Evolutionary conservation across 202 grass and related monocot genomes (phyloP).

Genomic region (Schoenoplectus tabernaemontani): DNA sequence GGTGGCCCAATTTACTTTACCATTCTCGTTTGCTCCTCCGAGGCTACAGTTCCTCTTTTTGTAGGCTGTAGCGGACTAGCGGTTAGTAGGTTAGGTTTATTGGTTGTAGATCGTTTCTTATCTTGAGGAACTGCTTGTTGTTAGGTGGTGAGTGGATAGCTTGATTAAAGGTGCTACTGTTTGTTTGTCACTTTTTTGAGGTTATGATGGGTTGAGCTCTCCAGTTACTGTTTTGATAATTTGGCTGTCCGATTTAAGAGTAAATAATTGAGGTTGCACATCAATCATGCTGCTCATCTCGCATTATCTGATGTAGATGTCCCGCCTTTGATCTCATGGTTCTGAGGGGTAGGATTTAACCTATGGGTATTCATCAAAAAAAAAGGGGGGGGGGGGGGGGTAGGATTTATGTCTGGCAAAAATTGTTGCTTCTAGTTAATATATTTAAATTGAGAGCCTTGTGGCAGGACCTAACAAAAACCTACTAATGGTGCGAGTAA

Average conservation of each 20-base stretch:
- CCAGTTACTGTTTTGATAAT: background rate
- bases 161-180: background rate
- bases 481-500: too few species aligned
- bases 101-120: background rate
- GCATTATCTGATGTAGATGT: background rate
- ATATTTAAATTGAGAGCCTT: background rate
- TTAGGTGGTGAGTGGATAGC: background rate
- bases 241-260: background rate
- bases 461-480: too few species aligned
- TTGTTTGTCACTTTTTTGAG: background rate
- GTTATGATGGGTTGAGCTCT: background rate
- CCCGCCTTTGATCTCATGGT: background rate
- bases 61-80: too few species aligned
- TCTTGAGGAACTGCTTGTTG: background rate
- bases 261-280: background rate
- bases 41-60: background rate
- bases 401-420: background rate
- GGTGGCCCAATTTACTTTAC: slow-evolving; percentile 4
- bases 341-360: background rate
- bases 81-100: background rate
- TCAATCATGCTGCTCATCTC: slow-evolving; percentile 4
- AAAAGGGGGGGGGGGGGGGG: too few species aligned
- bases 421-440: background rate
- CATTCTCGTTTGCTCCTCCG: background rate
- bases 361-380: too few species aligned